A percentile compares a stretch with the other conserved stretches of the same genome.
Evolutionary conservation across 2,329 filamentous ascomycete species (phyloP).

Genomic region (Apiospora rasikravindrae): DNA sequence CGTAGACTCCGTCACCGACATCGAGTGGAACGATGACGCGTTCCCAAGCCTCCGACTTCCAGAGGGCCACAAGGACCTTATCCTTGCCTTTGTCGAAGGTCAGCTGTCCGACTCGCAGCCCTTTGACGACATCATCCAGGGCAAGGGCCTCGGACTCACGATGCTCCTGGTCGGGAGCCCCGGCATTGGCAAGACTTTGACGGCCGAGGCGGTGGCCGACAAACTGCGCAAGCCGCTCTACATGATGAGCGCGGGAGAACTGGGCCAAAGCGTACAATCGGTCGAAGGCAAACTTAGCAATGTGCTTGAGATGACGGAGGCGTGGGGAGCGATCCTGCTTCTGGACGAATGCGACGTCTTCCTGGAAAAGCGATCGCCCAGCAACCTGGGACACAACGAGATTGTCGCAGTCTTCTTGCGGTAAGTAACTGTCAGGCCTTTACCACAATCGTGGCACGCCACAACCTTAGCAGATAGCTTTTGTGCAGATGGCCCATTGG

Average conservation of each 20-base stretch:
- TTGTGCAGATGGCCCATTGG: too few species aligned
- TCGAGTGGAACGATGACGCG: constrained; percentile 54
- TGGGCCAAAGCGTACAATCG: constrained; percentile 32
- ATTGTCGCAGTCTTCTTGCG: constrained; percentile 25
- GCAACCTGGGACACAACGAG: background rate
- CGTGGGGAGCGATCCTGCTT: constrained; percentile 44
- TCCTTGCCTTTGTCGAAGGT: constrained; percentile 47
- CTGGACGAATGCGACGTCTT: constrained; percentile 40
- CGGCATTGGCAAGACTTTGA: constrained; percentile 47
- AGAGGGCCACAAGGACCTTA: constrained; percentile 54
- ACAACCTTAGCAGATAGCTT: too few species aligned
- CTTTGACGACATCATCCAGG: constrained; percentile 26
- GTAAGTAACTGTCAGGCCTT: background rate
- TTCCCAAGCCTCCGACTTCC: constrained; percentile 57
- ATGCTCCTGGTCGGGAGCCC: constrained; percentile 51
- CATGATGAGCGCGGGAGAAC: constrained; percentile 36
- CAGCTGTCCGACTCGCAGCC: background rate
- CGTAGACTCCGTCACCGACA: constrained; percentile 49
- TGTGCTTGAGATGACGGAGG: constrained; percentile 45
- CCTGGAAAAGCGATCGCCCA: constrained; percentile 39
- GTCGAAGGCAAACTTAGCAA: constrained; percentile 30
- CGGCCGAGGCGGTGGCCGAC: constrained; percentile 45
- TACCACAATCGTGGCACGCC: too few species aligned
- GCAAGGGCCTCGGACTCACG: constrained; percentile 44
- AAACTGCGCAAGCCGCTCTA: constrained; percentile 40